A percentile compares a stretch with the other conserved stretches of the same genome.
Evolutionary conservation across 257 asterid genomes (phyloP).

Genomic region (Solanum pimpinellifolium): DNA sequence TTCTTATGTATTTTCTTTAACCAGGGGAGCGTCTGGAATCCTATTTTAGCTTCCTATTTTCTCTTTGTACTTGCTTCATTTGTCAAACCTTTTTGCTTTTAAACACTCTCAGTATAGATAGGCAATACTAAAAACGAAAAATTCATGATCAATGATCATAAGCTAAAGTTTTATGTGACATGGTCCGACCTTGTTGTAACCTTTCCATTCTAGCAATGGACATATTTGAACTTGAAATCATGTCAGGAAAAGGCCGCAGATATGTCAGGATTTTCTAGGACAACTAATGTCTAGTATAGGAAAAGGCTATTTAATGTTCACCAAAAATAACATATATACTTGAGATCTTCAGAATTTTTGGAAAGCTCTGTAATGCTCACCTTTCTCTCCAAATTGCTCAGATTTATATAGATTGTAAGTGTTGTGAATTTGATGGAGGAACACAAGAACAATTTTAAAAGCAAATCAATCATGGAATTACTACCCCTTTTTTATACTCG

Average conservation of each 20-base stretch:
- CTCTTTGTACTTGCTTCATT: not conserved
- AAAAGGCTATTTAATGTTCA: not conserved
- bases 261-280: not conserved
- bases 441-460: not conserved
- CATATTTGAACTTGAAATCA: not conserved
- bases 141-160: not conserved
- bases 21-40: not conserved
- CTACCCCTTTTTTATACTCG: not conserved
- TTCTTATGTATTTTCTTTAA: not conserved
- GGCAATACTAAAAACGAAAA: not conserved
- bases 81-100: not conserved
- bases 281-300: not conserved
- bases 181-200: not conserved
- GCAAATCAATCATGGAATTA: not conserved
- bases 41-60: not conserved
- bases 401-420: not conserved
- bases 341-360: not conserved
- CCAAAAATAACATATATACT: not conserved
- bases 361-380: not conserved
- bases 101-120: not conserved
- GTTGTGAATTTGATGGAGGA: not conserved
- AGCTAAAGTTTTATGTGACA: not conserved
- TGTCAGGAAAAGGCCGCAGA: not conserved
- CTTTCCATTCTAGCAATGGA: not conserved
- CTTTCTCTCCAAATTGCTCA: not conserved